Evolutionary conservation across 83 land plant genomes (phyloP), one percentile per base, ranked within the genome.

Genomic region (Picea abies): DNA sequence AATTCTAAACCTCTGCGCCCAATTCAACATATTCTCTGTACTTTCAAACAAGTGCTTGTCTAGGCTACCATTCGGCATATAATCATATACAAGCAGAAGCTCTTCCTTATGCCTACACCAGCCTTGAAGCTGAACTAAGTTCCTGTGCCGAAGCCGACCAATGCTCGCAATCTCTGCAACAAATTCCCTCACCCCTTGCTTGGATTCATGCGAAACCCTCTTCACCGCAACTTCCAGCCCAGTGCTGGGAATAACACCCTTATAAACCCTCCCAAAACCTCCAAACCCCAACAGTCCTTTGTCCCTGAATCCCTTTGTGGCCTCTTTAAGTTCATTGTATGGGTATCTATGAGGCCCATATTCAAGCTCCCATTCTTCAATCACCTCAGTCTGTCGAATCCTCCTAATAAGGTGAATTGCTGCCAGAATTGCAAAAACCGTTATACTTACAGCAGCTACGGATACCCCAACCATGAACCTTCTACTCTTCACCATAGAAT

Each of bases 1-100:
- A 4, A 86, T 83, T 44, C 49, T 83, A 8, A 9, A 15, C 62
- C 88, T 58, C 12, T 62, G 72, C 25, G 15, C 68, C 89, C 89
- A 87, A 20, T 56, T 29, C 81, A 78, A 60, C 19, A 56, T 3
- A 10, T 77, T 56, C n/a, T 5, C 4, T 0, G 22, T 60, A 17
- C 66, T 25, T 61, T 78, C 60, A 25, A 81, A 68, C 11, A 80
- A 49, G 66, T 35, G 77, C 6, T 62, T 83, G 60, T 87, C 89
- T 5, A 87, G 89, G 82, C 89, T 87, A 12, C 92, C 90, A 37
- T 84, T 84, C 35, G 92, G 82, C 92, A 90, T 86, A 76, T 83
- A 84, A 47, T 90, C 83, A 37, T 90, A 90, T 14, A 90, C 90
- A 64, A 91, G 83, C 39, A 91, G 87, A 10, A 90, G 58, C 66